Base-by-base conservation (phyloP, 305 asterid species). In the Ilex paraguariensis region DNA sequence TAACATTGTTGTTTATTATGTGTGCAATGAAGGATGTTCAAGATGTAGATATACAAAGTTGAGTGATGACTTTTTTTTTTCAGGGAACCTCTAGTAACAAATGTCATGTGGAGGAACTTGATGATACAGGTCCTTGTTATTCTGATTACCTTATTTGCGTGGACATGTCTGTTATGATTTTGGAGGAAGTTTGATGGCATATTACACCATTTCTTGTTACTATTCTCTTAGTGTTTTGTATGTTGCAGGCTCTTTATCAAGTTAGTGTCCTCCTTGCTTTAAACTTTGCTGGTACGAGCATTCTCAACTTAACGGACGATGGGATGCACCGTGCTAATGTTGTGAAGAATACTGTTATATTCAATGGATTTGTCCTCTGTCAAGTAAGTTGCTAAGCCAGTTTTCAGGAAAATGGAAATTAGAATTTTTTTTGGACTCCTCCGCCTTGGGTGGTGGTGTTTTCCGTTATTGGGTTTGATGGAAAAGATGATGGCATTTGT, bases 71-170 rank as follows among this genome's bases (percentile, higher is more conserved):
- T 40, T 28, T 60, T 60, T 16, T 58, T 56, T 67, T 67, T 71
- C 79, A 89, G 97, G 86, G 97, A 92, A 77, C 96, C 96, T 13
- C 91, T 92, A 50, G 96, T 92, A 54, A 92, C 98, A 56, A 92
- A 92, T 62, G 84, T 92, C 70, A 87, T 92, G 98, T 92, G 97
- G 97, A 85, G 98, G 78, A 92, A 92, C 90, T 80, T 92, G 87
- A 31, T 76, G 31, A 65, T 92, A 53, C 98, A 92, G 96, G 98
- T 89, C 66, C 15, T 36, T 36, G 4, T 36, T 36, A 5, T 36
- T 36, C 9, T 36, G 42, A 16, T 59, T 52, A 30, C 40, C 56
- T 59, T 63, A 36, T 3, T 4, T 36, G 42, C 42, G 42, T 36
- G 42, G 42, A 36, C 42, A 36, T 36, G 7, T 36, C 42, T 5